A percentile compares a stretch with the other conserved stretches of the same genome.
Evolutionary conservation across 2,329 filamentous ascomycete species (phyloP).

Genomic region (Parastagonospora avenae): DNA sequence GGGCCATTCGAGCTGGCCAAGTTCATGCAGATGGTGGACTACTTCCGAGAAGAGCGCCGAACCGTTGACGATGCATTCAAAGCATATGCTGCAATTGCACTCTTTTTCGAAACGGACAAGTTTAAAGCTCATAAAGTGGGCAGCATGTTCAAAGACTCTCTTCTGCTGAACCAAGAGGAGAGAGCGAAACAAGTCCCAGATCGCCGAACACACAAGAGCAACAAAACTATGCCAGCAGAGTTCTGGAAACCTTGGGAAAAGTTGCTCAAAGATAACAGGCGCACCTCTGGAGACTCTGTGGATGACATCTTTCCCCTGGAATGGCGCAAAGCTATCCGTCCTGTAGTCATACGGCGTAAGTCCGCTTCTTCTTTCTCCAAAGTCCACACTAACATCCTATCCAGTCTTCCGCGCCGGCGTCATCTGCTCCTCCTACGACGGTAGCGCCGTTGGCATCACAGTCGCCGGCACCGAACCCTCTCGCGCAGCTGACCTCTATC

Average conservation of each 20-base stretch:
- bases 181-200: slow-evolving; percentile 48
- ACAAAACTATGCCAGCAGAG: slow-evolving; percentile 39
- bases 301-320: slow-evolving; percentile 43
- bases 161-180: slow-evolving; percentile 49
- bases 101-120: slow-evolving; percentile 26
- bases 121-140: slow-evolving; percentile 48
- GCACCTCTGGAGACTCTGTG: slow-evolving; percentile 7
- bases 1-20: slow-evolving; percentile 30
- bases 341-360: slow-evolving; percentile 49
- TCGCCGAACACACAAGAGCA: slow-evolving; percentile 46
- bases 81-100: slow-evolving; percentile 25
- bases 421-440: slow-evolving; percentile 41
- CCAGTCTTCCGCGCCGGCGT: slow-evolving; percentile 55
- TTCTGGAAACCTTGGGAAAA: slow-evolving; percentile 49
- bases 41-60: slow-evolving; percentile 24
- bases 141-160: slow-evolving; percentile 41
- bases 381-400: background rate
- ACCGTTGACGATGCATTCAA: slow-evolving; percentile 28
- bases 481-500: slow-evolving; percentile 51
- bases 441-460: slow-evolving; percentile 44
- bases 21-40: slow-evolving; percentile 21
- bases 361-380: background rate
- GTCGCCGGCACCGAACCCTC: slow-evolving; percentile 46
- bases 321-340: slow-evolving; percentile 50
- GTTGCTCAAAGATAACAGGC: slow-evolving; percentile 20